A percentile compares a stretch with the other conserved stretches of the same genome.
Evolutionary conservation across 805 yeast species (phyloP).

Genomic region (Hemisphaericaspora nanyangensis): DNA sequence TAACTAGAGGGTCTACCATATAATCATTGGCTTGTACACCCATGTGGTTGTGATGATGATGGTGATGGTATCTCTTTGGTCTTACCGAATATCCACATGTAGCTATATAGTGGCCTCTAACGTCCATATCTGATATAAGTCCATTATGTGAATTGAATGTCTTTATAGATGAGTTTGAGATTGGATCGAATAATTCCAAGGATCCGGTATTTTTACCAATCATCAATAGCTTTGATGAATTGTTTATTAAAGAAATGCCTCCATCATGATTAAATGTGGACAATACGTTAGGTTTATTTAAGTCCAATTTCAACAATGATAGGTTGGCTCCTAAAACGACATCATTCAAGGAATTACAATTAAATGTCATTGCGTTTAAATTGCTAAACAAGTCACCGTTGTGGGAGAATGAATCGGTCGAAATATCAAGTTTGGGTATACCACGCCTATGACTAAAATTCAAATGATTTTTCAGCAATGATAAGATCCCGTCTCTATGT

Average conservation of each 20-base stretch:
- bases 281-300: constrained; percentile 24
- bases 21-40: constrained; percentile 26
- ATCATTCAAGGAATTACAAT: constrained; percentile 19
- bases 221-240: constrained; percentile 46
- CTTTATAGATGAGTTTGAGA: constrained; percentile 42
- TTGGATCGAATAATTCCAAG: constrained; percentile 62
- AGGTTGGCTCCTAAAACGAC: constrained; percentile 7
- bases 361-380: constrained; percentile 30
- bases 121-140: constrained; percentile 59
- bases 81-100: constrained; percentile 80
- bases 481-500: constrained; percentile 31
- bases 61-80: constrained; percentile 42
- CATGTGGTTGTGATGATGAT: not conserved
- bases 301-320: constrained; percentile 28
- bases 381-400: constrained; percentile 13
- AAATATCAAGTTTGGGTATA: constrained; percentile 17
- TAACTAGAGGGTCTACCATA: constrained; percentile 71
- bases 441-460: constrained; percentile 36
- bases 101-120: constrained; percentile 61
- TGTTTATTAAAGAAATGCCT: constrained; percentile 44
- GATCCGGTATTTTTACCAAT: constrained; percentile 59
- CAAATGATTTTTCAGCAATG: constrained; percentile 28
- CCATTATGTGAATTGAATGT: constrained; percentile 60
- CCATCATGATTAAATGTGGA: constrained; percentile 37
- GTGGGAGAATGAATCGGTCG: constrained; percentile 11